Base-by-base conservation (phyloP, 179 eudicot genomes). In the Silene coronaria region DNA sequence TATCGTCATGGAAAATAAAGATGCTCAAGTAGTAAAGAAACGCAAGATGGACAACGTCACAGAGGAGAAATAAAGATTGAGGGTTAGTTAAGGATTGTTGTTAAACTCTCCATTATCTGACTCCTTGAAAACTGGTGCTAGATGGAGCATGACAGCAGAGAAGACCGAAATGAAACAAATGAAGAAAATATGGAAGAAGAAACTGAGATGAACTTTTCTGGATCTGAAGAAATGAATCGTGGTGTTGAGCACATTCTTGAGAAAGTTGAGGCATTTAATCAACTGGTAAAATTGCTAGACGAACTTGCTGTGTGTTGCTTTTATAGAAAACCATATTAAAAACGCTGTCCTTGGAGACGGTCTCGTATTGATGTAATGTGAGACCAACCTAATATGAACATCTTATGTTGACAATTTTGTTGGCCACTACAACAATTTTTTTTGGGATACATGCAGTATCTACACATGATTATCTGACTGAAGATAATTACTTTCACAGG, bases 201-300 rank as follows among this genome's bases (percentile, higher is more conserved):
- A 75, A 72, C 79, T 65, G 93, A 79, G 70, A 79, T 69, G 75
- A 80, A 71, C 81, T 77, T 84, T 81, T 55, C 84, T 75, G 87
- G 82, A 59, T 91, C 97, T 28, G 96, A 93, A 84, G 91, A 90
- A 75, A 87, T 91, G 91, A 89, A 88, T 81, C 83, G 79, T 69
- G 89, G 89, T 76, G 88, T 91, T 72, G 75, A 73, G 82, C 80
- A 79, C 78, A 86, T 91, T 77, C 93, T 84, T 73, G 97, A 91
- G 74, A 89, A 87, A 85, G 90, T 93, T 62, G 84, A 89, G 63
- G 84, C 82, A 76, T 90, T 86, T 74, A 91, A 92, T 86, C 86
- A 84, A 74, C 84, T 81, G 96, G 98, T 91, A 89, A 19, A 22
- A 46, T 70, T 63, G 71, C 75, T 75, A 71, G 21, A 0, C 72